phyloP scores from a whole-genome alignment of 1,139 yeast species.

The Taphrina populina region DNA sequence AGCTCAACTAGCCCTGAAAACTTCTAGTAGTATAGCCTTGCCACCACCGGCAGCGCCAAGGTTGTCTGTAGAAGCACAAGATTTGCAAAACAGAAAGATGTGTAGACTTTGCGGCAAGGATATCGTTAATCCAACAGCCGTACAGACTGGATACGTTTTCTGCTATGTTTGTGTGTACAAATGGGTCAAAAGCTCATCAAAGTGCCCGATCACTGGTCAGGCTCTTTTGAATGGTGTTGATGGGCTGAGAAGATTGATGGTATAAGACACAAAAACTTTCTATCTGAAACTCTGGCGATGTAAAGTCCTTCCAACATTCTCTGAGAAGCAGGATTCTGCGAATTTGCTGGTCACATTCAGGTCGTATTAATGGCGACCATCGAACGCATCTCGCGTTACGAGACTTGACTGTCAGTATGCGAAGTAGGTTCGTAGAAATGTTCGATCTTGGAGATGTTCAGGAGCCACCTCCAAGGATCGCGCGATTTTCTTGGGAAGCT shows the following conservation, averaged over 20 bases:
- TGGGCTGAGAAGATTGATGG: constrained; percentile 28
- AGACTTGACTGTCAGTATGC: not conserved
- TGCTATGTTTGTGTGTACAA: constrained; percentile 84
- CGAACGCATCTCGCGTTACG: no score
- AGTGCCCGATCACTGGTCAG: constrained; percentile 83
- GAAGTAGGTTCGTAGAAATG: not conserved
- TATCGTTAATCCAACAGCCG: constrained; percentile 75
- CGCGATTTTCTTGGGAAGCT: no score
- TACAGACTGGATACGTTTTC: constrained; percentile 88
- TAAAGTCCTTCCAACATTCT: no score
- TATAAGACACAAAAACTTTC: no score
- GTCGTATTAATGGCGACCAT: no score
- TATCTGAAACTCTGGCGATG: no score
- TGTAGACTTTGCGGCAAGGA: constrained; percentile 75
- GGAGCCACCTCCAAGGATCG: not conserved
- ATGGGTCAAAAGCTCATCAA: constrained; percentile 62
- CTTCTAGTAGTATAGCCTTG: constrained; percentile 38
- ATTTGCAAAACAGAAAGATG: constrained; percentile 34
- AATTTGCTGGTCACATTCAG: no score
- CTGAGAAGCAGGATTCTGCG: no score
- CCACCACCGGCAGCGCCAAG: constrained; percentile 24
- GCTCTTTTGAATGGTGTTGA: constrained; percentile 55
- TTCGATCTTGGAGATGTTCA: not conserved
- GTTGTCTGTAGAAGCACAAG: constrained; percentile 21
- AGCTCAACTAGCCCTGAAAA: constrained; percentile 57